Evolutionary conservation across 23 red algal genomes (phyloP).

Genomic region (Gracilariopsis chorda): DNA sequence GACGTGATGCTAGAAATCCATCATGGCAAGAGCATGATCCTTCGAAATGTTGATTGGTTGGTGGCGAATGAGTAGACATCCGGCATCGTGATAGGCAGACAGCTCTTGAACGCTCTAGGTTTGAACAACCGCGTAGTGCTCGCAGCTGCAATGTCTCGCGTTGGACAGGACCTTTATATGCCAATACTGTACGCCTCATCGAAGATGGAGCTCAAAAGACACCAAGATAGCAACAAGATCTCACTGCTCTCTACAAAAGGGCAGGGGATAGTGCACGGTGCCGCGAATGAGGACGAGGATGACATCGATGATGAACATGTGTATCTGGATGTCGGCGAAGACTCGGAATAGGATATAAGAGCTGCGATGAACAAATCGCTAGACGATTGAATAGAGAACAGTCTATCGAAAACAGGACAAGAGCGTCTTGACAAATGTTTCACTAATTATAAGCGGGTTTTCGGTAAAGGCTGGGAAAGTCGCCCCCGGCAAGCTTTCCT

Average conservation of each 20-base stretch:
- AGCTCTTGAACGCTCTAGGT: slow-evolving; percentile 5
- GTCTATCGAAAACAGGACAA: neutral
- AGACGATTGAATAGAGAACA: neutral
- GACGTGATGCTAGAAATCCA: neutral
- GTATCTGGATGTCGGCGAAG: neutral
- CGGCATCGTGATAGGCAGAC: neutral
- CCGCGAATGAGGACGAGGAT: neutral
- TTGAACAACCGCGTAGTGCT: slow-evolving; percentile 2
- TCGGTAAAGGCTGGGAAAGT: neutral
- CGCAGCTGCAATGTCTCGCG: neutral
- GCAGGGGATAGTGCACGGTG: neutral
- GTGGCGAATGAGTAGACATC: neutral
- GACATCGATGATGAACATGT: neutral
- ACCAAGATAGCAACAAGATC: neutral
- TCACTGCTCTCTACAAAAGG: neutral
- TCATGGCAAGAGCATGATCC: neutral
- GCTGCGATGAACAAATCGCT: neutral
- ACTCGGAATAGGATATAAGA: neutral
- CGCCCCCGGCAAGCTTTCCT: neutral
- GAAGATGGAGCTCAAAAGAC: neutral
- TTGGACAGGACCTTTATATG: neutral
- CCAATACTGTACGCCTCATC: neutral
- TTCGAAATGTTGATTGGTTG: neutral
- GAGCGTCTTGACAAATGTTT: neutral
- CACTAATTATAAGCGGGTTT: neutral